Conservation (phyloP, 805 yeast species). For the Candida ascalaphidarum region DNA sequence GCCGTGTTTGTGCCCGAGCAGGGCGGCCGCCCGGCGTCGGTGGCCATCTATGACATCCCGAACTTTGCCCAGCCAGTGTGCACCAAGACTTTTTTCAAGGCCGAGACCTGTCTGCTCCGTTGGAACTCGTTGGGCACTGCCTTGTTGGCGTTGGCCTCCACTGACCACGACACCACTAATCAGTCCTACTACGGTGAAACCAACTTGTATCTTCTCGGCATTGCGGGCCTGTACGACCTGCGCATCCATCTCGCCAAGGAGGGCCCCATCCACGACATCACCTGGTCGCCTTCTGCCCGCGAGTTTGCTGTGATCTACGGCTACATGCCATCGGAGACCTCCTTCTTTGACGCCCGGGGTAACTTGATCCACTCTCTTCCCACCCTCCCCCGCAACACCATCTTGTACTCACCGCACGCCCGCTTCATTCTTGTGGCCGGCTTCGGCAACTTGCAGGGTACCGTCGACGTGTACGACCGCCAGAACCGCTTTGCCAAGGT, state of each 20-base stretch:
- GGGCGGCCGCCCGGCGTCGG: constrained; percentile 82
- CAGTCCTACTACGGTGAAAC: constrained; percentile 96
- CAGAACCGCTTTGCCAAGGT: constrained; percentile 75
- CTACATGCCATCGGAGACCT: constrained; percentile 93
- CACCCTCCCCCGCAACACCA: constrained; percentile 81
- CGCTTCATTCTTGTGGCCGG: constrained; percentile 90
- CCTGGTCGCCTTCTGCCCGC: constrained; percentile 94
- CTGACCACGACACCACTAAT: constrained; percentile 92
- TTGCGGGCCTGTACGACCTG: constrained; percentile 86
- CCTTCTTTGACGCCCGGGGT: constrained; percentile 92
- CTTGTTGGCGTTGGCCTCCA: constrained; percentile 82
- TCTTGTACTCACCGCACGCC: constrained; percentile 90
- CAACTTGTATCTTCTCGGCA: constrained; percentile 80
- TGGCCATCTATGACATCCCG: constrained; percentile 76
- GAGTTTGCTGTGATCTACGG: constrained; percentile 98
- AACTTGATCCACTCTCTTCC: constrained; percentile 77
- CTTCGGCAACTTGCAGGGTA: constrained; percentile 95
- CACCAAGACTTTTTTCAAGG: constrained; percentile 86
- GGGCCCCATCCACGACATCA: constrained; percentile 95
- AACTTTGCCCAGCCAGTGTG: constrained; percentile 71
- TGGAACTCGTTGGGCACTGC: constrained; percentile 97
- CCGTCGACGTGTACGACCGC: constrained; percentile 91
- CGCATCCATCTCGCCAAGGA: constrained; percentile 82
- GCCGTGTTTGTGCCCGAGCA: constrained; percentile 88
- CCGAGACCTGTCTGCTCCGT: constrained; percentile 83